Evolutionary conservation across 73 alveolate genomes (phyloP).

Genomic region (Paramecium octaurelia): DNA sequence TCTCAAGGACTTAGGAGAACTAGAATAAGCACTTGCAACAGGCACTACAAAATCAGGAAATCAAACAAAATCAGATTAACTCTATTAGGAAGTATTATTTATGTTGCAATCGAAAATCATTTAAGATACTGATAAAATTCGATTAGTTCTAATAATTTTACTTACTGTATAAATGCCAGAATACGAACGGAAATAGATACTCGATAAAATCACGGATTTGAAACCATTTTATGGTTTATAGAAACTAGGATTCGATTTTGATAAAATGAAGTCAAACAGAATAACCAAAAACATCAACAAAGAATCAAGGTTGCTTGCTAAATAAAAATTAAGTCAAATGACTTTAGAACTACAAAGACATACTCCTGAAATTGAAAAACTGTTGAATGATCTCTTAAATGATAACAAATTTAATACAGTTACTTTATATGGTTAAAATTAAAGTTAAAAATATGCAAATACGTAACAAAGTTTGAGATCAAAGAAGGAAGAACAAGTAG

Average conservation of each 20-base stretch:
- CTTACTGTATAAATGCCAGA: neutral
- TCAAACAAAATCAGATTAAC: neutral
- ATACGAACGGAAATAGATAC: no score
- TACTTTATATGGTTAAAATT: neutral
- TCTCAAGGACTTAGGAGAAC: neutral
- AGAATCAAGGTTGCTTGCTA: neutral
- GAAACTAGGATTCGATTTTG: neutral
- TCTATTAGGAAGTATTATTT: neutral
- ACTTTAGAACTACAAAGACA: constrained; percentile 29
- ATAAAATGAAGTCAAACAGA: neutral
- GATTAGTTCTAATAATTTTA: no score
- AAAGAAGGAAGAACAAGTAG: neutral
- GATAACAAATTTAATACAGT: neutral
- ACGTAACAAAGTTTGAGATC: neutral
- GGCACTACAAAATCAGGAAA: neutral
- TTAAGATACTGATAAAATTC: no score
- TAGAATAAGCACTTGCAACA: neutral
- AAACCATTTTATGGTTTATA: neutral
- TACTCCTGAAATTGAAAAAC: neutral
- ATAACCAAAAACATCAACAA: neutral
- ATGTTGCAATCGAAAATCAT: constrained; percentile 2
- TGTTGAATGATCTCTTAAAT: neutral
- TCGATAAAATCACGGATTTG: no score
- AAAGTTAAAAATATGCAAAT: neutral
- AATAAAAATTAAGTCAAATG: constrained; percentile 38